Percentiles rank a stretch among this genome's conserved stretches.
phyloP scores from a whole-genome alignment of 257 asterid species.

The Jacaranda mimosifolia region DNA sequence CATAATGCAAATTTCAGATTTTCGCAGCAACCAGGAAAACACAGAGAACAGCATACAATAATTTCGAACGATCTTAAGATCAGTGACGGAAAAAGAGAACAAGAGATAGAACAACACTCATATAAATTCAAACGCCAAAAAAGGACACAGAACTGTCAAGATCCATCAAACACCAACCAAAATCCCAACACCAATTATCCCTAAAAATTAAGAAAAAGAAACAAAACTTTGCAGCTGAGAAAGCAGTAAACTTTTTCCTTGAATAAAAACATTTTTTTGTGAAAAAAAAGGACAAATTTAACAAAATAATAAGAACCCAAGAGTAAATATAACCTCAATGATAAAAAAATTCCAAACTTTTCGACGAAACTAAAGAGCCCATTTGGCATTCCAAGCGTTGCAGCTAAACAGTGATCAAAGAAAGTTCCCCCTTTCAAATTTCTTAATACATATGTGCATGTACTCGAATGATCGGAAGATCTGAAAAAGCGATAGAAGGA shows the following conservation, averaged over 20 bases:
- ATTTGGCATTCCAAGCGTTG: constrained; percentile 20
- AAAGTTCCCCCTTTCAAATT: constrained; percentile 5
- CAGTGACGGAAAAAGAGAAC: constrained; percentile 1
- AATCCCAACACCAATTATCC: constrained; percentile 25
- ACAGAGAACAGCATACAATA: constrained; percentile 19
- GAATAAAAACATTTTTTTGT: constrained; percentile 4
- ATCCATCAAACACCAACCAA: constrained; percentile 42
- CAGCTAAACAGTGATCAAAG: constrained; percentile 34
- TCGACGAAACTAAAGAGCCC: constrained; percentile 31
- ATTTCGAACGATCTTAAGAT: constrained; percentile 15
- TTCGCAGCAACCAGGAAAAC: constrained; percentile 18
- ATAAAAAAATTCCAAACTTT: constrained; percentile 24
- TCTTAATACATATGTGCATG: constrained; percentile 27
- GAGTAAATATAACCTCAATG: constrained; percentile 22
- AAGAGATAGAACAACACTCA: constrained; percentile 18
- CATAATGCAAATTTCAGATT: constrained; percentile 18
- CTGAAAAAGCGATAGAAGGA: constrained; percentile 25
- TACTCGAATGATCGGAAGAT: constrained; percentile 40
- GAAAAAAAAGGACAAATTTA: not conserved
- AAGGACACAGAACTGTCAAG: constrained; percentile 30
- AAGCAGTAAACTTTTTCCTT: not conserved
- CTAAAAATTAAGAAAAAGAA: not conserved
- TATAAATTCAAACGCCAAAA: constrained; percentile 25
- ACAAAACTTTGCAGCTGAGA: not conserved
- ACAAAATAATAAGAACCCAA: constrained; percentile 8